Evolutionary conservation across 192 early-diverging fungal species (phyloP).

Genomic region (Entomortierella lignicola): DNA sequence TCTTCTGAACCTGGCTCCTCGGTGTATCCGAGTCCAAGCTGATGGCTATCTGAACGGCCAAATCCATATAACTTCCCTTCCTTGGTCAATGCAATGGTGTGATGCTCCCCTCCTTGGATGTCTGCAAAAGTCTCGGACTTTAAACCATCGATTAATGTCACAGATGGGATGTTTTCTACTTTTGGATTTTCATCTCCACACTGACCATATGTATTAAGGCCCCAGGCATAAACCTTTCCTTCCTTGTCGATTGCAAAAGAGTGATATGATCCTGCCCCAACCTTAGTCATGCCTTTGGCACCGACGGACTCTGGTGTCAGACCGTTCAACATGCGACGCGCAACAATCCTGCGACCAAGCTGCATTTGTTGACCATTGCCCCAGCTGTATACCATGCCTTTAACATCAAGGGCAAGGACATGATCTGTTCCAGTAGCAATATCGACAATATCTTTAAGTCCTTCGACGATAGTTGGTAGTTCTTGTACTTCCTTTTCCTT

Average conservation of each 20-base stretch:
- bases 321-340: constrained; percentile 76
- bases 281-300: constrained; percentile 66
- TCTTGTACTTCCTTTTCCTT: constrained; percentile 72
- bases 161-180: constrained; percentile 64
- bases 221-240: constrained; percentile 81
- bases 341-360: constrained; percentile 84
- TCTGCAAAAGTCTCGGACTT: constrained; percentile 58
- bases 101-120: constrained; percentile 89
- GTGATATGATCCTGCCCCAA: constrained; percentile 87
- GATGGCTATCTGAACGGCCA: constrained; percentile 85
- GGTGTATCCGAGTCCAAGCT: constrained; percentile 74
- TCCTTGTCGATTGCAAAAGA: constrained; percentile 81
- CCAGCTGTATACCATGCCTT: constrained; percentile 89
- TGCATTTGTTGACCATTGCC: constrained; percentile 91
- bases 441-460: constrained; percentile 72
- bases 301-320: constrained; percentile 66
- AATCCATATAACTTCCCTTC: constrained; percentile 84
- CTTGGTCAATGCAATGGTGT: constrained; percentile 79
- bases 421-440: constrained; percentile 90
- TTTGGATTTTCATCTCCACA: constrained; percentile 66
- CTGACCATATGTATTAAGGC: constrained; percentile 93
- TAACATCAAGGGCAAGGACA: constrained; percentile 75
- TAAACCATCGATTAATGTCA: constrained; percentile 66
- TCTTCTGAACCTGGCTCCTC: constrained; percentile 50
- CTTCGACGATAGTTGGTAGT: constrained; percentile 66